Conservation (phyloP, 306 rosid species). For the Sicyos edulis region DNA sequence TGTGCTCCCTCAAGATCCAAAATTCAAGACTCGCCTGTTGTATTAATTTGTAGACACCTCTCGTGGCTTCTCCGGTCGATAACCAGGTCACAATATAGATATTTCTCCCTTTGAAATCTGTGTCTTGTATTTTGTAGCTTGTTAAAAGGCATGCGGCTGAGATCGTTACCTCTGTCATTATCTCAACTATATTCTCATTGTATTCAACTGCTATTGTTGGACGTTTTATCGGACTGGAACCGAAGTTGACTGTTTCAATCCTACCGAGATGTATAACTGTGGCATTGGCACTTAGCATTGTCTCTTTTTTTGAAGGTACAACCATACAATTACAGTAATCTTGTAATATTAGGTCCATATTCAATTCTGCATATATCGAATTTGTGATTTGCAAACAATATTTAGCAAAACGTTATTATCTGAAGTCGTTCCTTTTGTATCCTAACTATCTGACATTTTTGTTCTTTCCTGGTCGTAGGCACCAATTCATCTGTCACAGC, state of each 20-base stretch:
- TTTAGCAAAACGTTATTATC: neutral
- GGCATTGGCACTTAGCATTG: conserved; percentile 93
- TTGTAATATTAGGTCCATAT: neutral
- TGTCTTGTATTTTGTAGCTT: conserved; percentile 45
- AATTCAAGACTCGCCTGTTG: too few species aligned
- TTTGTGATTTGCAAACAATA: neutral
- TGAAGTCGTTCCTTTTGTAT: neutral
- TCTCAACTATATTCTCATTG: conserved; percentile 73
- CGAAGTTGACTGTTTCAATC: conserved; percentile 74
- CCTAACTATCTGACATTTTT: neutral
- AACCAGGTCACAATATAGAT: too few species aligned
- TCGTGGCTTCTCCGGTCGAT: too few species aligned
- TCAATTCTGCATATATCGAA: neutral
- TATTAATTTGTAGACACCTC: too few species aligned
- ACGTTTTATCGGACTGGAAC: conserved; percentile 75
- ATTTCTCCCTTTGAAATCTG: neutral
- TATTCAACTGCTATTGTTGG: conserved; percentile 95
- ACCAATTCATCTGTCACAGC: conserved; percentile 87
- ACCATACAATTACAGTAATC: conserved; percentile 7
- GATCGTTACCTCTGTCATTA: conserved; percentile 83
- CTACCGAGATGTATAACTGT: conserved; percentile 92
- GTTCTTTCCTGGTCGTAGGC: conserved; percentile 39
- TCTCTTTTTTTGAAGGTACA: conserved; percentile 83
- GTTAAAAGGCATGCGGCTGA: conserved; percentile 93
- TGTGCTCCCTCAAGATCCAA: too few species aligned